Evolutionary conservation across 2,329 filamentous ascomycete genomes (phyloP).

Genomic region (Colletotrichum sp.): DNA sequence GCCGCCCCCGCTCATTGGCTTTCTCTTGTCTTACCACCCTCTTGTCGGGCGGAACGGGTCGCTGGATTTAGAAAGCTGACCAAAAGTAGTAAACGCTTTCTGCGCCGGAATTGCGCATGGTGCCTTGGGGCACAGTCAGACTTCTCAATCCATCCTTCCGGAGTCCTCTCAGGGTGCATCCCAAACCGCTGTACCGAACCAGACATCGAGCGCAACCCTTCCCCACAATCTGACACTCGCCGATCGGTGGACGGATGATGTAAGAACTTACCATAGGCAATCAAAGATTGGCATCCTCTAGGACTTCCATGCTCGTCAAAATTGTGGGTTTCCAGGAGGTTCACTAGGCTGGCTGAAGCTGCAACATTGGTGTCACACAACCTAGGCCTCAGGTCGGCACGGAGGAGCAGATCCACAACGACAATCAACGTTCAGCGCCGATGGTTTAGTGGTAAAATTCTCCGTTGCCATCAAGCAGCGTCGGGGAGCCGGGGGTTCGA

Average conservation of each 20-base stretch:
- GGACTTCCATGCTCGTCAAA: background rate
- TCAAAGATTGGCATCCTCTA: background rate
- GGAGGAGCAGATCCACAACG: rapidly evolving
- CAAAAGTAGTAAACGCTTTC: background rate
- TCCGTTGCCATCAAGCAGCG: constrained; percentile 16
- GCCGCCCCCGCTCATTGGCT: background rate
- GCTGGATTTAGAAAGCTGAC: constrained; percentile 7
- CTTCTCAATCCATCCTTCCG: background rate
- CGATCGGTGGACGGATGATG: background rate
- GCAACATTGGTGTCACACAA: background rate
- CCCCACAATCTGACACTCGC: background rate
- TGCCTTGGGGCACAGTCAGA: background rate
- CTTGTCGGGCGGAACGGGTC: background rate
- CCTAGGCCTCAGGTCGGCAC: rapidly evolving
- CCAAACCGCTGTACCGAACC: background rate
- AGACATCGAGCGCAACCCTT: background rate
- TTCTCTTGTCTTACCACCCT: background rate
- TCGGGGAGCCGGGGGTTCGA: constrained; percentile 21
- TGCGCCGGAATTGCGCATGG: background rate
- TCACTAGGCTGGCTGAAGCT: background rate
- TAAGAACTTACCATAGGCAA: background rate
- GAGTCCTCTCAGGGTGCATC: background rate
- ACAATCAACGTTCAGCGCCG: background rate
- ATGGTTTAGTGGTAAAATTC: constrained; percentile 22
- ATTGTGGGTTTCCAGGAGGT: background rate